These are phyloP conservation scores for Aphanomyces astaci DNA, from an alignment of 352 stramenopile species.

Conservation along the genomic window DNA sequence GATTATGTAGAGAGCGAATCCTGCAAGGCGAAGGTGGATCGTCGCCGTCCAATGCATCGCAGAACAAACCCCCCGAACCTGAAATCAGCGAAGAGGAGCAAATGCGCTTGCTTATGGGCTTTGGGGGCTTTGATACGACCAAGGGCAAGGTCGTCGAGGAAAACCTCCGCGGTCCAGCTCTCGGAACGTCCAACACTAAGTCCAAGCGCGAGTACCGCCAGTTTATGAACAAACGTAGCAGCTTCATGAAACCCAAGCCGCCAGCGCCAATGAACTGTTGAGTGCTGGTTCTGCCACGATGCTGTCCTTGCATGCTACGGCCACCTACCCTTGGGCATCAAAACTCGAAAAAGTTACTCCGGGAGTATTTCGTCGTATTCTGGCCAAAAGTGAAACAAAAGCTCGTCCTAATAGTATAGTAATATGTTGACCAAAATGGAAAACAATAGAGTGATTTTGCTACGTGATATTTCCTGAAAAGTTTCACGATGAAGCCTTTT, in stretches of 20 bases:
- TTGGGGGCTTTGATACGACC: conserved; percentile 88
- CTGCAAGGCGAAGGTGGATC: conserved; percentile 15
- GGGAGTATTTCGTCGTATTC: no score
- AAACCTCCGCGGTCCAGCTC: conserved; percentile 77
- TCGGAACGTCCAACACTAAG: conserved; percentile 79
- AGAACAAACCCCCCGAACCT: conserved; percentile 20
- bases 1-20: conserved; percentile 17
- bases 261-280: not conserved
- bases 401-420: no score
- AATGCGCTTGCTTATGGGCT: conserved; percentile 81
- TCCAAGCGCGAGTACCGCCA: conserved; percentile 93
- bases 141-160: conserved; percentile 90
- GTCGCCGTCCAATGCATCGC: not conserved
- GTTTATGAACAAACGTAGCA: conserved; percentile 93
- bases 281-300: no score
- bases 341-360: no score
- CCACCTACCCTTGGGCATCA: no score
- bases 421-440: no score
- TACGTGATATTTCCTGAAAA: no score
- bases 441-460: no score
- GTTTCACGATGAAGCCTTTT: no score
- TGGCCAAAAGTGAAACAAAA: no score
- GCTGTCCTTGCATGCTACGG: no score
- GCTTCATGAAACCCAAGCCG: conserved; percentile 6
- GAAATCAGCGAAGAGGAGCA: conserved; percentile 67